Evolutionary conservation across 805 yeast species (phyloP).

Genomic region (Phaffomyces antillensis): DNA sequence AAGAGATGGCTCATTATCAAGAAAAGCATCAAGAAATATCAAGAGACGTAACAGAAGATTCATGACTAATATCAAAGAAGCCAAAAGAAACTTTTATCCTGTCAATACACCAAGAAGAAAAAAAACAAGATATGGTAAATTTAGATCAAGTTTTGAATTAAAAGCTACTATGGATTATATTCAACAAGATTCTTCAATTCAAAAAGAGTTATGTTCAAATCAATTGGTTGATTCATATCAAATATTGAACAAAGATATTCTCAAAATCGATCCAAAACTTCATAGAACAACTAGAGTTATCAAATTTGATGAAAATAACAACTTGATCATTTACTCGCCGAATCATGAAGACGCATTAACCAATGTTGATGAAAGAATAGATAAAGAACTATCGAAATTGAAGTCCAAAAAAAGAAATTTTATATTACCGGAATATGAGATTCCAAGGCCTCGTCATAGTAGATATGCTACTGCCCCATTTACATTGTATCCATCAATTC

Average conservation of each 20-base stretch:
- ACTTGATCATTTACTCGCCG: conserved; percentile 21
- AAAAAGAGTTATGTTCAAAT: conserved; percentile 17
- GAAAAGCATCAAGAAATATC: conserved; percentile 11
- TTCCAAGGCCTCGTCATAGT: conserved; percentile 10
- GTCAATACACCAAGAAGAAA: conserved; percentile 19
- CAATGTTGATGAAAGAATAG: conserved; percentile 19
- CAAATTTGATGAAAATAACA: conserved; percentile 22
- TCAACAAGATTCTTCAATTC: conserved; percentile 16
- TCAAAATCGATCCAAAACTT: conserved; percentile 12
- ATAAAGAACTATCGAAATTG: conserved; percentile 16
- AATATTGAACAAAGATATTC: conserved; percentile 6
- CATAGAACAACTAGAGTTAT: conserved; percentile 11
- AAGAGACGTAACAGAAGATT: conserved; percentile 13
- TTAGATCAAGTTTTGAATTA: conserved; percentile 18
- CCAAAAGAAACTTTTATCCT: conserved; percentile 17
- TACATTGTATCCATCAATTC: conserved; percentile 2
- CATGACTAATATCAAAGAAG: conserved; percentile 18
- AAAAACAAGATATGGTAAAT: conserved; percentile 19
- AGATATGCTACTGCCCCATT: conserved; percentile 14
- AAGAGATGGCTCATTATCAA: conserved; percentile 2
- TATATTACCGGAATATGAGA: conserved; percentile 7
- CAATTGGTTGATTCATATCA: conserved; percentile 12
- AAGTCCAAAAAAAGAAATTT: conserved; percentile 4
- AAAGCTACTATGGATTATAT: conserved; percentile 19
- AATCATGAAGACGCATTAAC: conserved; percentile 13